Percentiles rank a stretch among this genome's conserved stretches.
These are phyloP conservation scores for Pezicula radicicola DNA, from an alignment of 2,329 filamentous ascomycete genomes.

Conservation along the genomic window DNA sequence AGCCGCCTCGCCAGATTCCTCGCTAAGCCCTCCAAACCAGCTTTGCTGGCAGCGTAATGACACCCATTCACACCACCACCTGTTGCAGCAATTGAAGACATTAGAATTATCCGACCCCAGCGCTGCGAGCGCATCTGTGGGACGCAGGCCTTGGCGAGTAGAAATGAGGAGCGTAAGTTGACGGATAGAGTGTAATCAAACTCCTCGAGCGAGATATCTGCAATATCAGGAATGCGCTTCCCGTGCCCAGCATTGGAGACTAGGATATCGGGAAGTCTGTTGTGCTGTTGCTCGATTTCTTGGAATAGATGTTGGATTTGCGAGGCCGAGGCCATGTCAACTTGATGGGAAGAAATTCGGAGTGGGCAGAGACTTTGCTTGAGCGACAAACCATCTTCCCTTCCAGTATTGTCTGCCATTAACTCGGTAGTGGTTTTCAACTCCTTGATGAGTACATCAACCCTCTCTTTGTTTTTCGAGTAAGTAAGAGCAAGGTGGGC, in stretches of 20 bases:
- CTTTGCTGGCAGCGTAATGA: constrained; percentile 34
- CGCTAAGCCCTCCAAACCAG: constrained; percentile 41
- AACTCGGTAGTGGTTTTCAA: too few relatives aligned
- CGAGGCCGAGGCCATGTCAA: constrained; percentile 52
- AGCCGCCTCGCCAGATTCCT: constrained; percentile 41
- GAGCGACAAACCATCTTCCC: too few relatives aligned
- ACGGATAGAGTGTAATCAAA: constrained; percentile 24
- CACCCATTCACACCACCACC: constrained; percentile 24
- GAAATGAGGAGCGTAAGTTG: constrained; percentile 22
- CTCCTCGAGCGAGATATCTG: constrained; percentile 22
- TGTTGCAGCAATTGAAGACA: constrained; percentile 18
- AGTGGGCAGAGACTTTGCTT: constrained; percentile 30
- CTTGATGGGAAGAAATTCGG: constrained; percentile 51
- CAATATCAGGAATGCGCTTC: constrained; percentile 45
- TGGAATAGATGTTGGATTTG: constrained; percentile 52
- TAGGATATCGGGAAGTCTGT: constrained; percentile 54
- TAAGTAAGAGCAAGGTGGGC: constrained; percentile 58
- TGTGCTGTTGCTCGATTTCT: constrained; percentile 50
- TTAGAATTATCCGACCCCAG: constrained; percentile 25
- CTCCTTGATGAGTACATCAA: constrained; percentile 41
- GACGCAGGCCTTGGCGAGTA: constrained; percentile 21
- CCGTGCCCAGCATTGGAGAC: constrained; percentile 66
- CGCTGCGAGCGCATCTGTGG: constrained; percentile 36
- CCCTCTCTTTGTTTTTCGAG: constrained; percentile 40
- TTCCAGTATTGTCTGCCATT: too few relatives aligned